A percentile compares a stretch with the other conserved stretches of the same genome.
Evolutionary conservation across 2,329 filamentous ascomycete species (phyloP).

Genomic region (Pleurostoma richardsiae): DNA sequence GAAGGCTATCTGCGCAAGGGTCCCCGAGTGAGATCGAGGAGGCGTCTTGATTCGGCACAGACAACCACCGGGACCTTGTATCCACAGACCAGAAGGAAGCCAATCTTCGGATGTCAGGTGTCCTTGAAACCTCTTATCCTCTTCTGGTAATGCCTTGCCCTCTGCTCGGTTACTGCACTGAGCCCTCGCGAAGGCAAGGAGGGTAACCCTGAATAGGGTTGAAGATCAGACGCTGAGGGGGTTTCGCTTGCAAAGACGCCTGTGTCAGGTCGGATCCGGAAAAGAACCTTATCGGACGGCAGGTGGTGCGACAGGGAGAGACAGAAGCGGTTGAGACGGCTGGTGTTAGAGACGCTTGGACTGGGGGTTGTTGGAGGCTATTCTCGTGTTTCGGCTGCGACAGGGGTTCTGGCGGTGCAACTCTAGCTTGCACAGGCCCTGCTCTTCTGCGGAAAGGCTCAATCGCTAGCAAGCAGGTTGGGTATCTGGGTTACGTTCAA

Average conservation of each 20-base stretch:
- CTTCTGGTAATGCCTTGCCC: conserved; percentile 17
- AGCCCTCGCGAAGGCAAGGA: conserved; percentile 9
- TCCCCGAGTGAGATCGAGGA: not conserved
- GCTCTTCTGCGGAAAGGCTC: no score
- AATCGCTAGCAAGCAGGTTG: no score
- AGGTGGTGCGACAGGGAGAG: conserved; percentile 16
- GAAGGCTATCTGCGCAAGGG: not conserved
- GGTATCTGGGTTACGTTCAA: not conserved
- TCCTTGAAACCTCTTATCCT: conserved; percentile 31
- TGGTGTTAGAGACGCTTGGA: conserved; percentile 38
- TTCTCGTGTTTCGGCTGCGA: conserved; percentile 29
- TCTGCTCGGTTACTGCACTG: conserved; percentile 3
- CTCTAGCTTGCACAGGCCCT: no score
- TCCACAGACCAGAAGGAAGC: conserved; percentile 12
- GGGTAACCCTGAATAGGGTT: conserved; percentile 4
- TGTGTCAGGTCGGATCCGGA: conserved; percentile 29
- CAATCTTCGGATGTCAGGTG: conserved; percentile 30
- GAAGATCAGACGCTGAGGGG: conserved; percentile 39
- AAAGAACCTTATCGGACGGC: conserved; percentile 20
- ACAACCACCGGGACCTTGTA: not conserved
- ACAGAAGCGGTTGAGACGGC: conserved; percentile 34
- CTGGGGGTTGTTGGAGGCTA: conserved; percentile 24
- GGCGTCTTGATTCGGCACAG: conserved; percentile 5
- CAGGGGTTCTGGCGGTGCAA: conserved; percentile 17
- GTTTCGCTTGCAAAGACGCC: conserved; percentile 35